phyloP scores from a whole-genome alignment of 176 grass and related monocot genomes.

The Avena insularis region DNA sequence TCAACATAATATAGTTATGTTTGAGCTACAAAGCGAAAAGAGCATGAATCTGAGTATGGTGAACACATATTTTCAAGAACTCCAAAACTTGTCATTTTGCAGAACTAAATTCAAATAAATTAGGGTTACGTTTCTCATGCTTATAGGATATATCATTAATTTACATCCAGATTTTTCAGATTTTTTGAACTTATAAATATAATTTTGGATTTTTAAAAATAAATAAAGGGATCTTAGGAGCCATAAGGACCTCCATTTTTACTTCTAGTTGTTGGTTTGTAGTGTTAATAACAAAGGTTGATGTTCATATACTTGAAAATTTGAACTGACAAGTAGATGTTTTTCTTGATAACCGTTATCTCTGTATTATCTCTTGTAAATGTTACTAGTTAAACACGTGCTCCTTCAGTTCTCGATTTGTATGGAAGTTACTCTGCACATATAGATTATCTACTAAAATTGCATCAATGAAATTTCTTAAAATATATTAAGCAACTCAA shows the following conservation, averaged over 20 bases:
- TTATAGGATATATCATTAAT: too few relatives aligned
- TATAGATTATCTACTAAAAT: neutral
- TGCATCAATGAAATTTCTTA: constrained; percentile 2
- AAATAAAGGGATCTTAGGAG: too few relatives aligned
- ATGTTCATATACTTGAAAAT: neutral
- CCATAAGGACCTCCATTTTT: neutral
- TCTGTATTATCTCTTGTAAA: constrained; percentile 23
- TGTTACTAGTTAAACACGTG: neutral
- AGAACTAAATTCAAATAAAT: too few relatives aligned
- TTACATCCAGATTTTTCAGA: too few relatives aligned
- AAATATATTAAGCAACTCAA: neutral
- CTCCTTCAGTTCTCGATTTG: neutral
- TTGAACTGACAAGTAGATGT: constrained; percentile 13
- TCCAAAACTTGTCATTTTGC: too few relatives aligned
- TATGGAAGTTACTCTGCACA: constrained; percentile 2
- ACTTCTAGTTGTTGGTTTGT: neutral
- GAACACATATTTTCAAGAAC: too few relatives aligned
- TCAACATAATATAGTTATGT: too few relatives aligned
- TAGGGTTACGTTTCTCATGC: too few relatives aligned
- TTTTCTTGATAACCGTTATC: neutral
- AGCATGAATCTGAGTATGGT: too few relatives aligned
- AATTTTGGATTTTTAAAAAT: too few relatives aligned
- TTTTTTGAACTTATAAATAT: too few relatives aligned
- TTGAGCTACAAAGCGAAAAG: too few relatives aligned
- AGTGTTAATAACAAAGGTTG: neutral